Evolutionary conservation across 1,284 basidiomycete genomes (phyloP).

Genomic region (Puccinia brachypodii): DNA sequence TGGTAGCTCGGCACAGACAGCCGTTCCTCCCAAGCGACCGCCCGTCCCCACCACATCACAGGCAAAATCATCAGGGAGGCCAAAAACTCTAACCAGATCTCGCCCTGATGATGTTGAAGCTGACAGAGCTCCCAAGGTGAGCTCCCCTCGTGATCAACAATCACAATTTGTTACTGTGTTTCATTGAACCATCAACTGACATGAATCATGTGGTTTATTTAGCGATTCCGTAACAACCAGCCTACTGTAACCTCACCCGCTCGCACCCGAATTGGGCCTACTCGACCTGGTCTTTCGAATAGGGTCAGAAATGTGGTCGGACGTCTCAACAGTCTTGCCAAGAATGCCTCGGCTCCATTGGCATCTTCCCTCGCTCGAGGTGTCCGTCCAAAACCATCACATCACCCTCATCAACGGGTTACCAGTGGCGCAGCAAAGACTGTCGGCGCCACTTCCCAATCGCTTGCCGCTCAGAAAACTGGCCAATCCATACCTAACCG

Average conservation of each 20-base stretch:
- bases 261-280: background rate
- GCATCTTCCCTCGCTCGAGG: background rate
- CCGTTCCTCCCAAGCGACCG: background rate
- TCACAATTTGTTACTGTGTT: background rate
- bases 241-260: conserved; percentile 7
- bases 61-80: background rate
- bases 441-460: background rate
- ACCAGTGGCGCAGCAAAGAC: background rate
- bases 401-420: background rate
- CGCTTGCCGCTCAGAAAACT: conserved; percentile 1
- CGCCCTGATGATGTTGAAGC: conserved; percentile 1
- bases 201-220: background rate
- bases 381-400: conserved; percentile 8
- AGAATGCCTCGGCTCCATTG: conserved; percentile 1
- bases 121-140: conserved; percentile 37
- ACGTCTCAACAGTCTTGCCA: conserved; percentile 25
- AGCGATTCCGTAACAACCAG: conserved; percentile 9
- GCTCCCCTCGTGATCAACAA: background rate
- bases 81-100: conserved; percentile 21
- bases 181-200: background rate
- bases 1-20: background rate
- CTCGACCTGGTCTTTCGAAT: conserved; percentile 1
- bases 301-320: conserved; percentile 21
- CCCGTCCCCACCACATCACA: background rate
- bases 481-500: background rate